phyloP scores from a whole-genome alignment of 495 filamentous ascomycete species.

The Daldinia grandis region DNA sequence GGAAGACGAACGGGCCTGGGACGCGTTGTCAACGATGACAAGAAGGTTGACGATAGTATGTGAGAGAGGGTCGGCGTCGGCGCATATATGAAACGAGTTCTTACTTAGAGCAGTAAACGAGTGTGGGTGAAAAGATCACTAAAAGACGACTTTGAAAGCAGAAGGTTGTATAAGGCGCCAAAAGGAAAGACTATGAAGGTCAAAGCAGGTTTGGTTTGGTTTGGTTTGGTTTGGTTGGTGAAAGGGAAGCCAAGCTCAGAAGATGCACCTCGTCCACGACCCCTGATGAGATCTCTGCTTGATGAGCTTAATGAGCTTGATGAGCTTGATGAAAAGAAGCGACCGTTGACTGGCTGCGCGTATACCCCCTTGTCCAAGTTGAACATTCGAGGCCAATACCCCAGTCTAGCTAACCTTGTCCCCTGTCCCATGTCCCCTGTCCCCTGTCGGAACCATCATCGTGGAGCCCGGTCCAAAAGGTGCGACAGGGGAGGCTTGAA shows the following conservation, averaged over 20 bases:
- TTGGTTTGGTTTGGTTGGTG: slow-evolving; percentile 43
- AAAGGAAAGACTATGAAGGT: slow-evolving; percentile 36
- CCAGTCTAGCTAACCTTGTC: slow-evolving; percentile 27
- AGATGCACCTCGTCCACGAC: slow-evolving; percentile 30
- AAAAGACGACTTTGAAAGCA: slow-evolving; percentile 27
- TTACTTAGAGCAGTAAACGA: slow-evolving; percentile 38
- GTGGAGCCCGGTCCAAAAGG: slow-evolving; percentile 24
- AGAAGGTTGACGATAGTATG: slow-evolving; percentile 39
- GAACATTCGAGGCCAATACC: slow-evolving; percentile 32
- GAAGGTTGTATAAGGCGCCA: slow-evolving; percentile 27
- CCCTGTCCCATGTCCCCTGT: no score
- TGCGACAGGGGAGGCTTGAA: slow-evolving; percentile 16
- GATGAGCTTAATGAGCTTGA: no score
- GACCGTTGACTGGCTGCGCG: slow-evolving; percentile 29
- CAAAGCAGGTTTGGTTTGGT: slow-evolving; percentile 40
- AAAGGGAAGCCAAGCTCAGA: slow-evolving; percentile 39
- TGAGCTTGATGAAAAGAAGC: slow-evolving; percentile 19
- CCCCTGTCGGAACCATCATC: slow-evolving; percentile 30
- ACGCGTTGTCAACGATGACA: slow-evolving; percentile 24
- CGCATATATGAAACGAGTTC: slow-evolving; percentile 46
- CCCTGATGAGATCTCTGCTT: slow-evolving; percentile 41
- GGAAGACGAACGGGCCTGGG: slow-evolving; percentile 14
- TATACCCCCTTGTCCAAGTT: slow-evolving; percentile 15
- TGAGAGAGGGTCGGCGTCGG: slow-evolving; percentile 36
- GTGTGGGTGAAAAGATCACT: slow-evolving; percentile 26